These are phyloP conservation scores for Solioccasus polychromus DNA, from an alignment of 768 basidiomycete genomes.

Conservation along the genomic window DNA sequence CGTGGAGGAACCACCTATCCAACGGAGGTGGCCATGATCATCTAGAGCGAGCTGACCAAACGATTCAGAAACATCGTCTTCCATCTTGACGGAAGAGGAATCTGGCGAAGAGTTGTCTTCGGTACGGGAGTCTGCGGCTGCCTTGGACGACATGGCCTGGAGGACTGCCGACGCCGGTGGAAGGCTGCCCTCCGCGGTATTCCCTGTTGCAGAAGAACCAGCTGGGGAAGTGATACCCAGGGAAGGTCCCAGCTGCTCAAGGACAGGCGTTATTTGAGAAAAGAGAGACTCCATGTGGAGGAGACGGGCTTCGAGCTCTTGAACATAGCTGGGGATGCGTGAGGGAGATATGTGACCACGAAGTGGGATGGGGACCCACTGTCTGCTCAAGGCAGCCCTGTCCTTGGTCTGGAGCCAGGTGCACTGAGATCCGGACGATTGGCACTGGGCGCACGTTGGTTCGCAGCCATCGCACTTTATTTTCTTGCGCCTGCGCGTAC, in stretches of 20 bases:
- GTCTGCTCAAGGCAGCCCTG: slow-evolving; percentile 83
- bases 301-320: slow-evolving; percentile 84
- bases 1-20: slow-evolving; percentile 90
- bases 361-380: slow-evolving; percentile 49
- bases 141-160: slow-evolving; percentile 38
- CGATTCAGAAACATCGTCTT: slow-evolving; percentile 78
- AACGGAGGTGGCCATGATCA: slow-evolving; percentile 86
- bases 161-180: slow-evolving; percentile 28
- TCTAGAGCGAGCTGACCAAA: slow-evolving; percentile 87
- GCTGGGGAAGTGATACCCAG: slow-evolving; percentile 40
- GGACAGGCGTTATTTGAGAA: slow-evolving; percentile 73
- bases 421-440: slow-evolving; percentile 70
- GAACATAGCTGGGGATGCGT: slow-evolving; percentile 65
- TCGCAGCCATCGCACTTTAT: slow-evolving; percentile 91
- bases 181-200: slow-evolving; percentile 13
- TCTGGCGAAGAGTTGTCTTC: slow-evolving; percentile 33
- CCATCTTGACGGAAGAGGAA: slow-evolving; percentile 35
- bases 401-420: slow-evolving; percentile 92
- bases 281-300: slow-evolving; percentile 89
- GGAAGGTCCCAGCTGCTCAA: slow-evolving; percentile 67
- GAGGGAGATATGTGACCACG: slow-evolving; percentile 12
- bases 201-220: slow-evolving; percentile 22
- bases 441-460: slow-evolving; percentile 82
- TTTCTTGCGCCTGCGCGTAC: slow-evolving; percentile 71
- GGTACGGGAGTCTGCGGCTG: slow-evolving; percentile 35